Evolutionary conservation across 495 filamentous ascomycete genomes (phyloP).

Genomic region (Tetracladium marchalianum): DNA sequence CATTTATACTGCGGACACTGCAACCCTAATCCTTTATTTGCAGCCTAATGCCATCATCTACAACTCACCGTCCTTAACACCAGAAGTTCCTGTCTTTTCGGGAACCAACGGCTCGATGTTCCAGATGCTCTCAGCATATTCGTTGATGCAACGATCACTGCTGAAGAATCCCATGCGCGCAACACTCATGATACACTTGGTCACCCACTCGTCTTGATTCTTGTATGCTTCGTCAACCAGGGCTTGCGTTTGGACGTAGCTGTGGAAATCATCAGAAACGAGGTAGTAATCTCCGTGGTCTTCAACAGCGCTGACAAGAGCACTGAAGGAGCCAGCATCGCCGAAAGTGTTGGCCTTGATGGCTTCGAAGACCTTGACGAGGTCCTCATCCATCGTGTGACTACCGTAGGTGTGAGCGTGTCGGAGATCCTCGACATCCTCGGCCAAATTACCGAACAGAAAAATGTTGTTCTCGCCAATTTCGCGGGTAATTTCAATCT

Average conservation of each 20-base stretch:
- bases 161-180: slow-evolving; percentile 95
- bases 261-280: slow-evolving; percentile 92
- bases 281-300: slow-evolving; percentile 97
- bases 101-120: slow-evolving; percentile 63
- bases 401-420: slow-evolving; percentile 77
- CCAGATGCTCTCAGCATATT: slow-evolving; percentile 97
- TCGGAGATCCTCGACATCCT: slow-evolving; percentile 94
- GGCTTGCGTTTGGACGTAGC: slow-evolving; percentile 80
- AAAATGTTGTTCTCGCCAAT: slow-evolving; percentile 95
- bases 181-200: slow-evolving; percentile 79
- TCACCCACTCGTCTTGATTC: slow-evolving; percentile 85
- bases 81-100: slow-evolving; percentile 6
- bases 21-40: neutral
- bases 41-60: neutral
- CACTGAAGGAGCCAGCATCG: slow-evolving; percentile 60
- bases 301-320: slow-evolving; percentile 70
- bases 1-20: neutral
- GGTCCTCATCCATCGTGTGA: slow-evolving; percentile 65
- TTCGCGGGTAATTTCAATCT: slow-evolving; percentile 98
- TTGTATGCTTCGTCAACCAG: slow-evolving; percentile 85
- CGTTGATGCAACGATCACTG: slow-evolving; percentile 90
- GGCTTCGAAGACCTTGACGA: slow-evolving; percentile 70
- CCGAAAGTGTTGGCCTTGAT: slow-evolving; percentile 76
- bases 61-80: slow-evolving; percentile 13
- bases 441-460: slow-evolving; percentile 92